Evolutionary conservation across 2,329 filamentous ascomycete genomes (phyloP), one percentile per base, ranked within the genome.

Genomic region (Cercospora sp.): DNA sequence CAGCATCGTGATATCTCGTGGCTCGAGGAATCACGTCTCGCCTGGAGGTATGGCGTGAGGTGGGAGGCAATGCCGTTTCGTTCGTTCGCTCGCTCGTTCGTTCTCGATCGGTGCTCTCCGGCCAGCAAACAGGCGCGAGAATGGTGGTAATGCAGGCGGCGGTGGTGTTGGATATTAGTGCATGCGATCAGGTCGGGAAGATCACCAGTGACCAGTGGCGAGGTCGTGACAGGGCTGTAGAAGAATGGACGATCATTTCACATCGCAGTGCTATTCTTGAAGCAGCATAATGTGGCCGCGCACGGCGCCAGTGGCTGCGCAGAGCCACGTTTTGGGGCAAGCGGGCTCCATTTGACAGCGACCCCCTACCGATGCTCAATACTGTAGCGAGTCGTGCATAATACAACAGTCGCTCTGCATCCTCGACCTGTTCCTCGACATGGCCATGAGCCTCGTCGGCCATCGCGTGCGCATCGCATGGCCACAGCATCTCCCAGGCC

Each of bases 171-270:
- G 42, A 48, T 5, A 48, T 18, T 18, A 9, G 42, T 23, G 42
- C 42, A 23, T 51, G 9, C 12, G 45, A 23, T 51, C 45, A 23
- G 45, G 45, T 1, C 20, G n/a, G n/a, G 39, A 20, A 36, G 10
- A 42, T 36, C 33, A 42, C 7, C 12, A 42, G 12, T 31, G 18
- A 61, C 1, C 13, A 45, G 16, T 39, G 16, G 13, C 28, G 61
- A 39, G 53, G 53, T 31, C 6, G 53, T 16, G 8, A 20, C 53
- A 31, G 48, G 33, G 28, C 28, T 36, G 51, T 36, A 6, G 45
- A 33, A 55, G 61, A n/a, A n/a, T 18, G 30, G 61, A 9, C 51
- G 62, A 58, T 64, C 51, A 57, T 57, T 57, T 39, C n/a, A 57
- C 9, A 28, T 16, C 3, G 45, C 18, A 3, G 31, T 63, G 23